Percentiles rank a stretch among this genome's conserved stretches.
phyloP scores from a whole-genome alignment of 768 basidiomycete species.

The Termitomyces sp. region DNA sequence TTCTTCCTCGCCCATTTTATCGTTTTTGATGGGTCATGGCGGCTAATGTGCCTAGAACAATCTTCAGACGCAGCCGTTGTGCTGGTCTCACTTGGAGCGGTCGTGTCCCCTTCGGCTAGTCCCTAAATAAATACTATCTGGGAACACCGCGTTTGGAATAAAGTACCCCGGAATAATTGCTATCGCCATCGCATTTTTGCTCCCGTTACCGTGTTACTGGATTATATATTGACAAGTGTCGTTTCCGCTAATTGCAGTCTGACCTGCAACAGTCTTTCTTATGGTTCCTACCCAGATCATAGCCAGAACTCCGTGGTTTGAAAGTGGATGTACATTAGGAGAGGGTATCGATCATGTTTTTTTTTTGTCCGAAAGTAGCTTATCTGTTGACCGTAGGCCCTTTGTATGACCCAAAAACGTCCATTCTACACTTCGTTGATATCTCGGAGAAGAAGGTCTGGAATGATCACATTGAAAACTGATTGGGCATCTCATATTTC shows the following conservation, averaged over 20 bases:
- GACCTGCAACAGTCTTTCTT: not conserved
- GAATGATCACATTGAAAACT: not conserved
- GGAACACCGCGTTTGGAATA: constrained; percentile 21
- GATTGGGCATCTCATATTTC: not conserved
- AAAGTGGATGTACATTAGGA: constrained; percentile 50
- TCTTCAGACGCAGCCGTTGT: not conserved
- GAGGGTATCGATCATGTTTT: constrained; percentile 39
- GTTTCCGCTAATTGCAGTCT: not conserved
- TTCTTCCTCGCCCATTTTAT: constrained; percentile 1
- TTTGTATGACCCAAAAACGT: constrained; percentile 49
- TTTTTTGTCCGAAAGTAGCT: not conserved
- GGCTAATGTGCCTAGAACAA: not conserved
- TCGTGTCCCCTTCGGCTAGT: not conserved
- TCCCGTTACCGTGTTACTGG: not conserved
- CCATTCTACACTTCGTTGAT: constrained; percentile 63
- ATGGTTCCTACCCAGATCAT: constrained; percentile 26
- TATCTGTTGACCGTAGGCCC: constrained; percentile 39
- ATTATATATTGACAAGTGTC: constrained; percentile 5
- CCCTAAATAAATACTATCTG: constrained; percentile 8
- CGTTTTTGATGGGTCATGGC: not conserved
- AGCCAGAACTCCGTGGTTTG: constrained; percentile 40
- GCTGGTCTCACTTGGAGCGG: not conserved
- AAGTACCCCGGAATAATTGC: constrained; percentile 16
- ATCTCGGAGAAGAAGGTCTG: constrained; percentile 49
- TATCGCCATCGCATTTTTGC: constrained; percentile 7